These are phyloP conservation scores for Diospyros kaki DNA, from an alignment of 148 eudicot species.

Conservation along the genomic window DNA sequence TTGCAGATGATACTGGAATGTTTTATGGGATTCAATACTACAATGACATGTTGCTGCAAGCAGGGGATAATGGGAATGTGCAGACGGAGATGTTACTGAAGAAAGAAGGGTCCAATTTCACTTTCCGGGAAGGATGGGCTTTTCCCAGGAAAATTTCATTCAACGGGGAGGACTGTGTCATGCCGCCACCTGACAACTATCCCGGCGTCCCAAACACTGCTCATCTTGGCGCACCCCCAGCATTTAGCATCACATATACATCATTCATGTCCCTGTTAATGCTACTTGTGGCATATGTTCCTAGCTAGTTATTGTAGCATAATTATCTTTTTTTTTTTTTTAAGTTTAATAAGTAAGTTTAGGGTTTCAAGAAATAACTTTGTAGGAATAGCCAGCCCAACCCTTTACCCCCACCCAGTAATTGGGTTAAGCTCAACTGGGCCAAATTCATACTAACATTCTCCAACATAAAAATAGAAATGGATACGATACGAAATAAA, in stretches of 20 bases:
- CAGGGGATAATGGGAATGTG: constrained; percentile 63
- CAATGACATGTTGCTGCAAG: constrained; percentile 74
- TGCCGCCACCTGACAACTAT: constrained; percentile 73
- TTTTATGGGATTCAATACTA: constrained; percentile 72
- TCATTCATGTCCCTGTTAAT: not conserved
- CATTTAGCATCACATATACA: not conserved
- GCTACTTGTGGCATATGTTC: constrained; percentile 1
- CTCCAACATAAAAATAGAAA: too few species aligned
- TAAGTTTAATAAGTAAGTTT: too few species aligned
- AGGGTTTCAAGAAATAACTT: too few species aligned
- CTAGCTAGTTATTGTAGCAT: not conserved
- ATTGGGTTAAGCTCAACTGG: too few species aligned
- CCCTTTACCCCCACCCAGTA: too few species aligned
- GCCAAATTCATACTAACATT: too few species aligned
- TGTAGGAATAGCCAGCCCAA: too few species aligned
- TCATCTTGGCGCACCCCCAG: not conserved
- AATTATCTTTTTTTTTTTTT: too few species aligned
- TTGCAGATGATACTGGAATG: constrained; percentile 76
- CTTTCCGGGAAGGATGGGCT: constrained; percentile 77
- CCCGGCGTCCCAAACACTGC: constrained; percentile 62
- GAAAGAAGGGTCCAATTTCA: constrained; percentile 54
- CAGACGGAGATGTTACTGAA: constrained; percentile 66
- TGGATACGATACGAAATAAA: too few species aligned
- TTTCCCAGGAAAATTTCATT: constrained; percentile 80
- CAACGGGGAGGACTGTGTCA: constrained; percentile 83